Base-by-base conservation (phyloP, 805 yeast species). In the Ogataea populi-albae region DNA sequence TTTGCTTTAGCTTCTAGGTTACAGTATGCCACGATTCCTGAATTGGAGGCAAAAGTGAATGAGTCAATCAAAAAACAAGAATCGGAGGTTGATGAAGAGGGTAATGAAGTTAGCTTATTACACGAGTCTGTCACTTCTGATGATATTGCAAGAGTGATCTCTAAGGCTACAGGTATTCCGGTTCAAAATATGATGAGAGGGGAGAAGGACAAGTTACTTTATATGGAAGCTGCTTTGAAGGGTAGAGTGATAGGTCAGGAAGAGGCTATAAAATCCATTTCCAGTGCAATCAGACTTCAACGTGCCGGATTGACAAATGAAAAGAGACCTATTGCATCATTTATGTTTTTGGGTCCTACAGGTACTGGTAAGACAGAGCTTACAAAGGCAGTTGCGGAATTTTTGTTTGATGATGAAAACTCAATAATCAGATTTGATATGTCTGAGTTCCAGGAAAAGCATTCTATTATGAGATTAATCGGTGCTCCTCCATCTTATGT, bases 401-500 rank as follows among this genome's bases (percentile, higher is more conserved):
- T 93, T 52, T 63, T 91, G 50, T 93, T 93, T 63, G 93, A 88
- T 54, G 91, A 91, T 59, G 87, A 86, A 53, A 71, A 78, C 28
- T 77, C 96, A 7, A 88, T 91, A 23, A 78, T 89, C 17, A 71
- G 98, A 50, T 91, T 91, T 58, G 98, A 91, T 61, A 93, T 93
- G 98, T 86, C 96, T 15, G 98, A 91, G 60, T 91, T 93, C 61
- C 98, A 91, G 64, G 98, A 91, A 57, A 84, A 85, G 57, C 96
- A 88, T 62, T 73, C 95, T 0, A 80, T 93, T 5, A 82, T 96
- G 29, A 76, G 97, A 45, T 72, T 91, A 45, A 88, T 91, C 50
- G 98, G 98, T 34, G 93, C 98, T 1, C 98, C 98, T 4, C 98
- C 98, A 20, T 97, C 98, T 6, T 91, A 91, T 59, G 96, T 91